A percentile compares a stretch with the other conserved stretches of the same genome.
Conservation (phyloP, 805 yeast genomes). For the Dipodascopsis uninucleata region DNA sequence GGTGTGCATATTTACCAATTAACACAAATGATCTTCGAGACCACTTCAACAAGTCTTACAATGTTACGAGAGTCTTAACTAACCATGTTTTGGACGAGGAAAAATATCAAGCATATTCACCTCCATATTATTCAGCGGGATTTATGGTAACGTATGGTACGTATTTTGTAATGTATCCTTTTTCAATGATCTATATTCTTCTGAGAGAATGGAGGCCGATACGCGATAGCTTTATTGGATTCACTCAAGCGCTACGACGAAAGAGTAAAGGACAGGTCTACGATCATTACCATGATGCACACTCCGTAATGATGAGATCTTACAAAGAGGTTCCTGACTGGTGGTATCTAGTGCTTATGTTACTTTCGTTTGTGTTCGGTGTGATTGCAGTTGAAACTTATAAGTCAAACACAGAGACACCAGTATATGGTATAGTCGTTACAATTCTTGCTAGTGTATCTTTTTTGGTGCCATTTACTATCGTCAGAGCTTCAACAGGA, state of each 20-base stretch:
- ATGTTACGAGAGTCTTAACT: constrained; percentile 49
- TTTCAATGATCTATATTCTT: constrained; percentile 7
- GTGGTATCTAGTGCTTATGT: constrained; percentile 51
- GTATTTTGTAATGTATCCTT: constrained; percentile 50
- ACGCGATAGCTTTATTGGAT: not conserved
- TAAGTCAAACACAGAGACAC: constrained; percentile 47
- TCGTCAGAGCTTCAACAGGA: constrained; percentile 62
- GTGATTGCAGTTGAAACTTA: constrained; percentile 41
- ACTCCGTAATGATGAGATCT: constrained; percentile 5
- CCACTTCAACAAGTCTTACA: constrained; percentile 48
- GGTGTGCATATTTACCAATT: constrained; percentile 54
- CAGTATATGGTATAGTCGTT: constrained; percentile 59
- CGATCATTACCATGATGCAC: constrained; percentile 27
- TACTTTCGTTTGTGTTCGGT: constrained; percentile 47
- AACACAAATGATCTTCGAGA: constrained; percentile 46
- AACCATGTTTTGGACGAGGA: constrained; percentile 43
- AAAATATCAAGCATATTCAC: constrained; percentile 57
- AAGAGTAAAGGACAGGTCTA: not conserved
- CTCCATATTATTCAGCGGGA: constrained; percentile 53
- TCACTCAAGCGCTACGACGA: constrained; percentile 28
- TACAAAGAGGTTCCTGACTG: constrained; percentile 49
- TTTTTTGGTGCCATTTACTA: constrained; percentile 46
- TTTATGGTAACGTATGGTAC: constrained; percentile 57
- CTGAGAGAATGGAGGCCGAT: constrained; percentile 5
- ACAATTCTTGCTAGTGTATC: constrained; percentile 60